Percentiles rank a stretch among this genome's conserved stretches.
phyloP scores from a whole-genome alignment of 768 basidiomycete species.

The Wakefieldia striispora region DNA sequence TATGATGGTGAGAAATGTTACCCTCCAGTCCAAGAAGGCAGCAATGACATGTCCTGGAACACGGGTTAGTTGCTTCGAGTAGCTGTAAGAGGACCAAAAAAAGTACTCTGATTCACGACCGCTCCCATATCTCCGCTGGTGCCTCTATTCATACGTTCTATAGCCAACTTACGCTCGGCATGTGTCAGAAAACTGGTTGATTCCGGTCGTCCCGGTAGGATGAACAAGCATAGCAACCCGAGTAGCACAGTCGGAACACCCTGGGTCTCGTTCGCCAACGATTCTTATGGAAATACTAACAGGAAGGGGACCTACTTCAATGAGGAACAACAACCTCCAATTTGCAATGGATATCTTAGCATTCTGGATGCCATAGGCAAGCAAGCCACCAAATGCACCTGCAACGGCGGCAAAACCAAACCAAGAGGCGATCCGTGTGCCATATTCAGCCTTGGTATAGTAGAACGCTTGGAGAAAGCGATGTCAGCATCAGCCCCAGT shows the following conservation, averaged over 20 bases:
- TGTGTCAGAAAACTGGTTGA: constrained; percentile 34
- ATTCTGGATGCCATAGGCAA: constrained; percentile 51
- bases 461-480: constrained; percentile 38
- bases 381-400: constrained; percentile 55
- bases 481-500: constrained; percentile 15
- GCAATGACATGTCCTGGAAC: constrained; percentile 38
- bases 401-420: constrained; percentile 57
- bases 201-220: constrained; percentile 33
- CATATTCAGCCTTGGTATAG: constrained; percentile 48
- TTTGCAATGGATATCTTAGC: constrained; percentile 35
- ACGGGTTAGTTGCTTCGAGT: not conserved
- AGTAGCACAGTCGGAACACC: constrained; percentile 50
- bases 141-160: constrained; percentile 40
- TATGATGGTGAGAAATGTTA: constrained; percentile 3
- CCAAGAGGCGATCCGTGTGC: constrained; percentile 49
- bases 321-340: constrained; percentile 39
- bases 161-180: constrained; percentile 32
- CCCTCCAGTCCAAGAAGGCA: constrained; percentile 49
- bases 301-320: constrained; percentile 17
- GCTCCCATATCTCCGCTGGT: constrained; percentile 41
- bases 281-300: not conserved
- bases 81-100: not conserved
- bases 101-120: constrained; percentile 39
- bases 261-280: constrained; percentile 29
- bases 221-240: constrained; percentile 27